A percentile compares a stretch with the other conserved stretches of the same genome.
Conservation (phyloP, 1,284 basidiomycete species). For the Porphyrellus sp. region DNA sequence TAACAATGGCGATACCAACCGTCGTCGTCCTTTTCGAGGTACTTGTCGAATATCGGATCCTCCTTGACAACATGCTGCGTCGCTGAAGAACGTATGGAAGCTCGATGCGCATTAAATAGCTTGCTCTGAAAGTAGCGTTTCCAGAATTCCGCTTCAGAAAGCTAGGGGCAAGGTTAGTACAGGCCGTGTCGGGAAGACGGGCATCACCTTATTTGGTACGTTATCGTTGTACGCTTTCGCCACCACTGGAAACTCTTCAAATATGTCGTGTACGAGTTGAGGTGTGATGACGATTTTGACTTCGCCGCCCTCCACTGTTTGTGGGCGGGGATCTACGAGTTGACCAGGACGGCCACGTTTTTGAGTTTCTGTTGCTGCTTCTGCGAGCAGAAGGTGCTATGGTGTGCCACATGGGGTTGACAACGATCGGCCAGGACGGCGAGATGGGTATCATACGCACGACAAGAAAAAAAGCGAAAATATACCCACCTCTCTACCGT, state of each 20-base stretch:
- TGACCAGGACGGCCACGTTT: conserved; percentile 81
- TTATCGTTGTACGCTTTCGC: conserved; percentile 90
- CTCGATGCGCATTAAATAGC: conserved; percentile 91
- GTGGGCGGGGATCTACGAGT: conserved; percentile 86
- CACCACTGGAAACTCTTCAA: conserved; percentile 96
- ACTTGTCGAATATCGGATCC: conserved; percentile 94
- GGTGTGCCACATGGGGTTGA: conserved; percentile 1
- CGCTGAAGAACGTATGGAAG: conserved; percentile 85
- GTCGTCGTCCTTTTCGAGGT: conserved; percentile 93
- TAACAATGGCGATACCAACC: conserved; percentile 46
- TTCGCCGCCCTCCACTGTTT: conserved; percentile 75
- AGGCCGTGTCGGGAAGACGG: conserved; percentile 8
- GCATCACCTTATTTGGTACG: conserved; percentile 74
- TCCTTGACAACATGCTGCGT: conserved; percentile 84
- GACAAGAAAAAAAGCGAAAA: background rate
- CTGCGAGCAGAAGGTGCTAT: conserved; percentile 67
- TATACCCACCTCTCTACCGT: conserved; percentile 77
- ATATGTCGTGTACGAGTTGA: conserved; percentile 91
- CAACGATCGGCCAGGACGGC: background rate
- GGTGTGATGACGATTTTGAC: conserved; percentile 91
- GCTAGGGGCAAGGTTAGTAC: conserved; percentile 41
- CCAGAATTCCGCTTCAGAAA: conserved; percentile 93
- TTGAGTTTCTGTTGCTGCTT: conserved; percentile 71
- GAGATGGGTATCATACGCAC: background rate
- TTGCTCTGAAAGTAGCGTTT: conserved; percentile 93